phyloP scores from a whole-genome alignment of 78 protist genomes.

The Chrysochromulina tobinii region DNA sequence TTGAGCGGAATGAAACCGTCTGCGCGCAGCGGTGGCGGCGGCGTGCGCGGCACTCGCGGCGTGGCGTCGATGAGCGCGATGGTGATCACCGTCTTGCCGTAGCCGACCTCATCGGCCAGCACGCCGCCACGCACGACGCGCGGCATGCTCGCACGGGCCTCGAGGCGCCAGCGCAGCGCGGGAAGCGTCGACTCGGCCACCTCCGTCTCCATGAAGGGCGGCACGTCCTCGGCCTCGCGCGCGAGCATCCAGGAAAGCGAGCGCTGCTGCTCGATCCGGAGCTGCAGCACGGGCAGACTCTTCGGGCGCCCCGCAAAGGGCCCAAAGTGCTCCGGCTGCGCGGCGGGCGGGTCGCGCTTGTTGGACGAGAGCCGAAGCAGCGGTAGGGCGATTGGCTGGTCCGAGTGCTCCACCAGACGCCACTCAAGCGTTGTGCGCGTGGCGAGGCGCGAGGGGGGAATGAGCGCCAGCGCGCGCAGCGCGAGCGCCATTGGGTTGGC shows the following conservation, averaged over 20 bases:
- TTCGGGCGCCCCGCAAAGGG: background rate
- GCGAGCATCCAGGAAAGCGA: slow-evolving; percentile 46
- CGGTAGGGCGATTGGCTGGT: background rate
- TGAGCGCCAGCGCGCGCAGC: background rate
- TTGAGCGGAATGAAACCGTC: background rate
- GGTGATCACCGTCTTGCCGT: slow-evolving; percentile 50
- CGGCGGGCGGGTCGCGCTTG: slow-evolving; percentile 4
- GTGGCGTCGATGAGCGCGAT: slow-evolving; percentile 26
- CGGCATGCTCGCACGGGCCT: slow-evolving; percentile 22
- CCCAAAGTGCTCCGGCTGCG: slow-evolving; percentile 19
- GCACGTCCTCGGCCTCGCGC: background rate
- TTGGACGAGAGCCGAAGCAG: slow-evolving; percentile 22
- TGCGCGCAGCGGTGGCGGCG: background rate
- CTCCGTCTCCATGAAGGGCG: slow-evolving; percentile 35
- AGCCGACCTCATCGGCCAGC: slow-evolving; percentile 50
- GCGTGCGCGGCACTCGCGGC: background rate
- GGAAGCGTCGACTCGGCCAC: background rate
- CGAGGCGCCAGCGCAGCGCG: slow-evolving; percentile 6
- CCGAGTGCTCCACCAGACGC: background rate
- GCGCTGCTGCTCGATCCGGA: slow-evolving; percentile 49
- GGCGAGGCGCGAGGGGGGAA: background rate
- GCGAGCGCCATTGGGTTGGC: slow-evolving; percentile 9
- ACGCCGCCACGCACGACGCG: slow-evolving; percentile 40
- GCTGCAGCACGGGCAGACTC: background rate
- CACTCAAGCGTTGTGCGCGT: background rate